These are phyloP conservation scores for Escallonia herrerae DNA, from an alignment of 129 eudicot species.

Conservation along the genomic window DNA sequence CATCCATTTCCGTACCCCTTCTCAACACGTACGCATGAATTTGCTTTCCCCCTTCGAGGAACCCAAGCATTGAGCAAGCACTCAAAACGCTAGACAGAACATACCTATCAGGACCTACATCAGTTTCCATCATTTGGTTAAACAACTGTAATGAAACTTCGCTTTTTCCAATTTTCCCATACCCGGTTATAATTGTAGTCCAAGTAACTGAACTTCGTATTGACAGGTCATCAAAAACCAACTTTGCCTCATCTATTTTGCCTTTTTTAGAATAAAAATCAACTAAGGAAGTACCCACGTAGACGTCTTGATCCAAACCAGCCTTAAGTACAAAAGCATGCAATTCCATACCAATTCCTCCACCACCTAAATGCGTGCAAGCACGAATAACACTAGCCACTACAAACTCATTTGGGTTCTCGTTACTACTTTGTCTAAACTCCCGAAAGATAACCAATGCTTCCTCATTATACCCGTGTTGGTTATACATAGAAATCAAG, in stretches of 20 bases:
- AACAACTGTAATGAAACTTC: constrained; percentile 43
- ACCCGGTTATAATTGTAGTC: constrained; percentile 53
- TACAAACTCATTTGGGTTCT: constrained; percentile 52
- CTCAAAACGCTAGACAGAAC: constrained; percentile 55
- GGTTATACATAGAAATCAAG: constrained; percentile 43
- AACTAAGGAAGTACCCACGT: constrained; percentile 56
- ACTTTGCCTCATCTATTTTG: constrained; percentile 34
- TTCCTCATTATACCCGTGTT: constrained; percentile 39
- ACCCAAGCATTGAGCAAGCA: constrained; percentile 46
- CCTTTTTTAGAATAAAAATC: constrained; percentile 51
- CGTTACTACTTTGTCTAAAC: constrained; percentile 30
- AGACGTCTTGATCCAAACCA: constrained; percentile 46
- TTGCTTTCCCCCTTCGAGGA: constrained; percentile 51
- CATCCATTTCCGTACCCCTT: constrained; percentile 44
- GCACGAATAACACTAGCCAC: constrained; percentile 49
- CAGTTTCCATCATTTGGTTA: constrained; percentile 36
- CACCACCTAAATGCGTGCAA: constrained; percentile 29
- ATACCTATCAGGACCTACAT: constrained; percentile 49
- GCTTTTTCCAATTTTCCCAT: constrained; percentile 38
- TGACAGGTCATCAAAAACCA: constrained; percentile 37
- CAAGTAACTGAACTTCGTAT: constrained; percentile 44
- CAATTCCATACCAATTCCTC: constrained; percentile 30
- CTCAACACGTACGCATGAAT: constrained; percentile 56
- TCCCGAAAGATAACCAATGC: constrained; percentile 38
- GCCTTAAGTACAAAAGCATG: constrained; percentile 45